Evolutionary conservation across 108 stramenopile genomes (phyloP).

Genomic region (Epithemia pelagica): DNA sequence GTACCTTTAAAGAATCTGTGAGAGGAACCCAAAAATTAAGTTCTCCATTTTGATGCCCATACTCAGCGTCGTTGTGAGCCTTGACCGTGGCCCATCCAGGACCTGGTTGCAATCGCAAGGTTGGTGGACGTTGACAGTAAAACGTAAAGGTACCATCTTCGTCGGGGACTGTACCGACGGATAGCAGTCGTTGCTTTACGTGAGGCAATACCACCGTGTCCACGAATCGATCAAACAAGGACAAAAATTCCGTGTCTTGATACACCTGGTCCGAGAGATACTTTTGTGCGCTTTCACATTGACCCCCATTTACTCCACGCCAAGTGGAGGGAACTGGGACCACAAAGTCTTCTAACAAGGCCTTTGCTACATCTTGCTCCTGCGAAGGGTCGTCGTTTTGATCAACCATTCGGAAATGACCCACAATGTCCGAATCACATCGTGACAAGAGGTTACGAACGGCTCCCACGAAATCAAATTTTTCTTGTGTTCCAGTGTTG

Average conservation of each 20-base stretch:
- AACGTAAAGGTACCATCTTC: conserved; percentile 36
- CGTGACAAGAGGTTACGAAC: conserved; percentile 33
- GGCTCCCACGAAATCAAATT: conserved; percentile 46
- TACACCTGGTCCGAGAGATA: conserved; percentile 63
- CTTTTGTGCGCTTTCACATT: conserved; percentile 60
- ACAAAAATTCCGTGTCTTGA: conserved; percentile 48
- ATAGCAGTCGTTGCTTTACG: conserved; percentile 48
- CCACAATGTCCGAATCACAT: conserved; percentile 55
- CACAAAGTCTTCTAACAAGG: conserved; percentile 54
- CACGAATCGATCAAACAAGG: conserved; percentile 68
- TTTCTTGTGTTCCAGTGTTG: conserved; percentile 7
- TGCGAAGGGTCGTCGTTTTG: background rate
- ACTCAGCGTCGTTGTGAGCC: conserved; percentile 78
- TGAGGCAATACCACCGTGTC: conserved; percentile 50
- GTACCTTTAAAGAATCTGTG: conserved; percentile 53
- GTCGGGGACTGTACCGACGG: conserved; percentile 15
- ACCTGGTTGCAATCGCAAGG: conserved; percentile 83
- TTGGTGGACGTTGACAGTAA: conserved; percentile 85
- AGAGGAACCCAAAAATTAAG: conserved; percentile 88
- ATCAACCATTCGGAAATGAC: conserved; percentile 22
- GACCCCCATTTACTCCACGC: conserved; percentile 55
- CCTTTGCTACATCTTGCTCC: too few relatives aligned
- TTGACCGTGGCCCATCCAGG: conserved; percentile 64
- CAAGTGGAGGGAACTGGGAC: conserved; percentile 54
- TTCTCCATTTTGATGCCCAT: conserved; percentile 88